Conservation (phyloP, 1,139 yeast genomes). For the Kazachstania sp. region DNA sequence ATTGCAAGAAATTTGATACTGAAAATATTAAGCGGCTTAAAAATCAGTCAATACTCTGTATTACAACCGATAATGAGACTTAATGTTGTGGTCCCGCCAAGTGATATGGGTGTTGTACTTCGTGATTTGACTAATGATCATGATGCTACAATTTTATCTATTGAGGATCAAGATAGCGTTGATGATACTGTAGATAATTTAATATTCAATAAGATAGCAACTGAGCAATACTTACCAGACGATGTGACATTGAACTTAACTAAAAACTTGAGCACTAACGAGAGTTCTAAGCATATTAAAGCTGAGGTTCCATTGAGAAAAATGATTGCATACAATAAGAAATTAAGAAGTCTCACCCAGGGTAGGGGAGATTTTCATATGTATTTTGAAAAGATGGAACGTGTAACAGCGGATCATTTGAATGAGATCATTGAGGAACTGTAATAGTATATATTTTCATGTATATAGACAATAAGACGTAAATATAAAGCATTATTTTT, state of each 20-base stretch:
- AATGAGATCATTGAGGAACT: slow-evolving; percentile 29
- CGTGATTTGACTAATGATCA: slow-evolving; percentile 69
- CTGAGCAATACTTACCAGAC: slow-evolving; percentile 47
- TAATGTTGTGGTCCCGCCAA: slow-evolving; percentile 57
- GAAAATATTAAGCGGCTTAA: slow-evolving; percentile 8
- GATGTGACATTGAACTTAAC: slow-evolving; percentile 39
- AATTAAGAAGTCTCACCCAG: slow-evolving; percentile 73
- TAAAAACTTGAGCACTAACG: slow-evolving; percentile 25
- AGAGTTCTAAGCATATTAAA: slow-evolving; percentile 41
- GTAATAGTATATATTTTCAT: not conserved
- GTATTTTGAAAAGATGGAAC: slow-evolving; percentile 67
- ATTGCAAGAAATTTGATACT: slow-evolving; percentile 18
- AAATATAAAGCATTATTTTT: too few species aligned
- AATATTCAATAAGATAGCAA: slow-evolving; percentile 47
- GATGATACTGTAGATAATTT: slow-evolving; percentile 33
- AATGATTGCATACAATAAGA: slow-evolving; percentile 81
- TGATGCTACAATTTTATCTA: slow-evolving; percentile 58
- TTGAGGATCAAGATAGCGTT: slow-evolving; percentile 40
- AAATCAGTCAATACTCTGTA: slow-evolving; percentile 37
- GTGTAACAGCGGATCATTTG: slow-evolving; percentile 44
- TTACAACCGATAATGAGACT: slow-evolving; percentile 87
- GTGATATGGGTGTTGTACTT: slow-evolving; percentile 71
- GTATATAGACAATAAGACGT: not conserved
- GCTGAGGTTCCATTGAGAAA: slow-evolving; percentile 82
- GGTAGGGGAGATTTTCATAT: slow-evolving; percentile 82